Conservation (phyloP, 208 protist species). For the Acanthamoeba culbertsoni region DNA sequence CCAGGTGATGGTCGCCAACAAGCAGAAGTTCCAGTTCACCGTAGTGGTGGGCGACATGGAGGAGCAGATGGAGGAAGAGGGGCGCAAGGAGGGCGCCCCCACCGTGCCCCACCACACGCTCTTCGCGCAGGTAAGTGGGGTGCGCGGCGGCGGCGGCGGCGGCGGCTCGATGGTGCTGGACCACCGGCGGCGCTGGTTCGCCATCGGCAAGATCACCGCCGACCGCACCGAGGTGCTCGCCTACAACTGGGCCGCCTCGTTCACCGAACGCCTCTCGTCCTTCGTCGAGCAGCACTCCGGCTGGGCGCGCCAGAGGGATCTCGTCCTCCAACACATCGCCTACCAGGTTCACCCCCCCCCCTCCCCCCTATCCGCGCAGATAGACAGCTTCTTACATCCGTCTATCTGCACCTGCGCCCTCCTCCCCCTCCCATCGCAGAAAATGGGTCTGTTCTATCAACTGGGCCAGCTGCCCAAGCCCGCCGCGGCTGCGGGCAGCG, state of each 20-base stretch:
- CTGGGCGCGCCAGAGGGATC: neutral
- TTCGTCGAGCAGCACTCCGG: slow-evolving; percentile 32
- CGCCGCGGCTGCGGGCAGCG: neutral
- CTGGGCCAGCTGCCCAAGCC: neutral
- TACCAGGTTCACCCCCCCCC: neutral
- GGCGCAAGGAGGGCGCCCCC: neutral
- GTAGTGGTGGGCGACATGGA: neutral
- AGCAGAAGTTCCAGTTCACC: slow-evolving; percentile 47
- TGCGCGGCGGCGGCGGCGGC: neutral
- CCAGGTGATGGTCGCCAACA: neutral
- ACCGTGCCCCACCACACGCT: neutral
- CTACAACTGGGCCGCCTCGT: slow-evolving; percentile 49
- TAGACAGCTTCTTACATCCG: neutral
- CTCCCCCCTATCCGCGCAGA: neutral
- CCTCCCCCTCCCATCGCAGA: neutral
- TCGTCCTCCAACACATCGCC: neutral
- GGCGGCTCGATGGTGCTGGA: neutral
- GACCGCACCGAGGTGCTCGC: slow-evolving; percentile 2
- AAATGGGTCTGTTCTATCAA: slow-evolving; percentile 14
- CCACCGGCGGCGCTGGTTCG: slow-evolving; percentile 24
- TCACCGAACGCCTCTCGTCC: slow-evolving; percentile 21
- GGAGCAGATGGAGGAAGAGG: neutral
- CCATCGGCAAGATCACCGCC: neutral
- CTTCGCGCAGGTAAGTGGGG: neutral
- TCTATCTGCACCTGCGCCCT: neutral